Conservation (phyloP, 129 eudicot genomes). For the Ambrosia artemisiifolia region DNA sequence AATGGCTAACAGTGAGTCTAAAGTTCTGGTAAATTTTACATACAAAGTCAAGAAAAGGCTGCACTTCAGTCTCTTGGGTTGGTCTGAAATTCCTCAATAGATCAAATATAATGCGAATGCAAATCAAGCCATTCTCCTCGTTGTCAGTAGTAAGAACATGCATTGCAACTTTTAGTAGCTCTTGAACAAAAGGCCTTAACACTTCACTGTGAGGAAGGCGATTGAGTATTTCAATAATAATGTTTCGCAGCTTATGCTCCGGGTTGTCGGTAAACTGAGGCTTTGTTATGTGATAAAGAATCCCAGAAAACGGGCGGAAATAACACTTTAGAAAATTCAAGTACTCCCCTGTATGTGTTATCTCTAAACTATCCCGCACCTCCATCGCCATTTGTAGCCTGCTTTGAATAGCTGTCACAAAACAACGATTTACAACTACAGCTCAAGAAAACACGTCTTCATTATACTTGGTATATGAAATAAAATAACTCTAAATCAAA, state of each 20-base stretch:
- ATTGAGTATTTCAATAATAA: constrained; percentile 81
- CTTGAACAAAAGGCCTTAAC: constrained; percentile 87
- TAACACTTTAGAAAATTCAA: constrained; percentile 85
- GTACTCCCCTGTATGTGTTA: constrained; percentile 95
- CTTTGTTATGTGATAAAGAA: constrained; percentile 71
- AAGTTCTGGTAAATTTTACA: constrained; percentile 92
- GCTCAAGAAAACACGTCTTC: background rate
- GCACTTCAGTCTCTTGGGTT: constrained; percentile 86
- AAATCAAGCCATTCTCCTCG: constrained; percentile 90
- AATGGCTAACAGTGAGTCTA: constrained; percentile 78
- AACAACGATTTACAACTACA: background rate
- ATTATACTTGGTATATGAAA: background rate
- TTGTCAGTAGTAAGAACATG: constrained; percentile 92
- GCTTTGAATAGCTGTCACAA: constrained; percentile 59
- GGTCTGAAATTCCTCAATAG: constrained; percentile 91
- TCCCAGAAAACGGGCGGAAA: constrained; percentile 75
- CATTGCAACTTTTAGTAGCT: constrained; percentile 89
- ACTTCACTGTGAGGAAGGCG: constrained; percentile 95
- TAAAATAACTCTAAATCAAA: background rate
- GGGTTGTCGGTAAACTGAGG: constrained; percentile 84
- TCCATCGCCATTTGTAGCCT: constrained; percentile 97
- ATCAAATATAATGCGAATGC: constrained; percentile 91
- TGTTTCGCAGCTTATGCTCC: constrained; percentile 81
- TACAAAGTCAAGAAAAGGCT: constrained; percentile 92
- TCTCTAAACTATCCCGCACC: constrained; percentile 96